Percentiles rank a stretch among this genome's conserved stretches.
Conservation (phyloP, 140 eudicot genomes). For the Oenanthe javanica region DNA sequence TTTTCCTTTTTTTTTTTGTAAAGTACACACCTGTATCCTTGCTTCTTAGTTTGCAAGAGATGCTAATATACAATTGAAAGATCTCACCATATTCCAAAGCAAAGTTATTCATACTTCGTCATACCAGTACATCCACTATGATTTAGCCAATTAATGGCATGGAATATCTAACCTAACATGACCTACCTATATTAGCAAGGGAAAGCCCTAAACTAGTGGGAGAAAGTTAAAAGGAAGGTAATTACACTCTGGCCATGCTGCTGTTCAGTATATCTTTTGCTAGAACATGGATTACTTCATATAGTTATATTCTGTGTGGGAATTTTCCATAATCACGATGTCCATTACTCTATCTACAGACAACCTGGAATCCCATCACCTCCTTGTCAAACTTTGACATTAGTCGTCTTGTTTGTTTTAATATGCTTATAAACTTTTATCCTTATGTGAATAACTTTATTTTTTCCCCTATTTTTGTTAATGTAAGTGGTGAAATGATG, state of each 20-base stretch:
- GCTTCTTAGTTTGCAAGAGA: background rate
- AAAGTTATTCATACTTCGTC: background rate
- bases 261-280: background rate
- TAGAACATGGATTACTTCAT: background rate
- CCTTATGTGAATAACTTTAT: background rate
- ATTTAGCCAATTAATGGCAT: background rate
- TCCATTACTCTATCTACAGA: no score
- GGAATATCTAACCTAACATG: background rate
- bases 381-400: background rate
- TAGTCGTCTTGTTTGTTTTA: background rate
- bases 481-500: background rate
- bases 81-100: background rate
- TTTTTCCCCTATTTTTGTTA: no score
- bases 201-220: background rate
- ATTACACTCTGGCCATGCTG: background rate
- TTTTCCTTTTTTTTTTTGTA: no score
- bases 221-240: background rate
- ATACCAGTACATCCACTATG: background rate
- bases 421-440: background rate
- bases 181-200: background rate
- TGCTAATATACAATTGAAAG: background rate
- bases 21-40: background rate
- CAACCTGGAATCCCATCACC: background rate
- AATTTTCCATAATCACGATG: background rate
- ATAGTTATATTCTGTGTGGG: background rate